Evolutionary conservation across 2,329 filamentous ascomycete genomes (phyloP), one percentile per base, ranked within the genome.

Genomic region (Fusarium ramigenum): DNA sequence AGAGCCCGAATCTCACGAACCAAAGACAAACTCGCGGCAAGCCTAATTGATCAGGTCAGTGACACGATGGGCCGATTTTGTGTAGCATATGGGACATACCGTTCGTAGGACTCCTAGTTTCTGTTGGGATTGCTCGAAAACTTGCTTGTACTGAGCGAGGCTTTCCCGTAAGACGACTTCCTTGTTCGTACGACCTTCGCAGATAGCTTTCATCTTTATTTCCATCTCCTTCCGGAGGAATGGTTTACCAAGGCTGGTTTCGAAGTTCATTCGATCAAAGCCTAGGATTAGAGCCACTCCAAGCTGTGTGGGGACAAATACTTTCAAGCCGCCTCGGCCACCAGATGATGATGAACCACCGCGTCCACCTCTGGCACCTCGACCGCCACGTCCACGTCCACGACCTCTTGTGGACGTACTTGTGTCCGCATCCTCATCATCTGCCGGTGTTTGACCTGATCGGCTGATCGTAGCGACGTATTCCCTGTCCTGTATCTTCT

Each of bases 201-300:
- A 98, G 64, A 99, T 98, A 65, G 93, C 94, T 80, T 95, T 96
- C 96, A 99, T 98, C 81, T 95, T 94, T 70, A 94, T 84, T 83
- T 99, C 96, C 94, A 98, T 98, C 86, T 99, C 95, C 83, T 98
- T 98, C 63, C 96, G 92, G 68, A 99, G 85, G 80, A 98, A 98
- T 1, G 96, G 96, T 82, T 98, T 98, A 80, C 95, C 94, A 57
- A 99, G 88, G 78, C 95, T 98, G 47, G 93, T 95, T 77, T 97
- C 95, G 72, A 97, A 92, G 63, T 95, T 94, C 88, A 99, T 96
- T 74, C 93, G 92, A 81, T 99, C 95, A 79, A 98, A 99, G 4
- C 96, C 96, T 81, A 97, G 90, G 69, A 98, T 95, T 60, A 99
- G 87, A 23, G 96, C 96, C 30, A 98, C 91, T 7, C 96, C 96